A percentile compares a stretch with the other conserved stretches of the same genome.
These are phyloP conservation scores for Paramecium sonneborni DNA, from an alignment of 73 alveolate species.

Conservation along the genomic window DNA sequence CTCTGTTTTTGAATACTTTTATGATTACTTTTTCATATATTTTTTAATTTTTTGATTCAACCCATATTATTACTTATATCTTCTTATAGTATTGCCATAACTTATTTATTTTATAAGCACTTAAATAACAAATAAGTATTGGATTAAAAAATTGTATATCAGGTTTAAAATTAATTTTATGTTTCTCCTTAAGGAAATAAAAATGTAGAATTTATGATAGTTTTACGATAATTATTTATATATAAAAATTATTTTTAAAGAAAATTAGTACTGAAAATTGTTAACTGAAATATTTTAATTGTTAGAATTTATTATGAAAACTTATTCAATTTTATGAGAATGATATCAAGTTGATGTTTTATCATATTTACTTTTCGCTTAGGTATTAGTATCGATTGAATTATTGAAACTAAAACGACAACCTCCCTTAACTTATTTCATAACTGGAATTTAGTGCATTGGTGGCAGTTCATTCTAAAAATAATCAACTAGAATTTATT, in stretches of 20 bases:
- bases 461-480: constrained; percentile 32
- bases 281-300: too few relatives aligned
- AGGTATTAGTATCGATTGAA: background rate
- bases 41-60: background rate
- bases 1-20: background rate
- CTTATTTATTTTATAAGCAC: background rate
- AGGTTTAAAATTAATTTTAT: too few relatives aligned
- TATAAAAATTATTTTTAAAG: too few relatives aligned
- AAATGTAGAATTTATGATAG: too few relatives aligned
- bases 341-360: background rate
- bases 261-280: too few relatives aligned
- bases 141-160: too few relatives aligned
- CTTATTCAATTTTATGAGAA: background rate
- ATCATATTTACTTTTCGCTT: background rate
- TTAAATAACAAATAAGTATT: too few relatives aligned
- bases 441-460: background rate
- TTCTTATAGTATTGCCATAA: background rate
- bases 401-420: background rate
- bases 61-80: background rate
- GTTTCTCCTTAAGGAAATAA: too few relatives aligned
- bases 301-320: too few relatives aligned
- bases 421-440: constrained; percentile 44
- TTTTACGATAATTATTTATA: too few relatives aligned
- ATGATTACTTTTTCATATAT: constrained; percentile 5
- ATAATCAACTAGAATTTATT: background rate